These are phyloP conservation scores for Pseudotsuga menziesii DNA, from an alignment of 75 land plant species.

Conservation along the genomic window DNA sequence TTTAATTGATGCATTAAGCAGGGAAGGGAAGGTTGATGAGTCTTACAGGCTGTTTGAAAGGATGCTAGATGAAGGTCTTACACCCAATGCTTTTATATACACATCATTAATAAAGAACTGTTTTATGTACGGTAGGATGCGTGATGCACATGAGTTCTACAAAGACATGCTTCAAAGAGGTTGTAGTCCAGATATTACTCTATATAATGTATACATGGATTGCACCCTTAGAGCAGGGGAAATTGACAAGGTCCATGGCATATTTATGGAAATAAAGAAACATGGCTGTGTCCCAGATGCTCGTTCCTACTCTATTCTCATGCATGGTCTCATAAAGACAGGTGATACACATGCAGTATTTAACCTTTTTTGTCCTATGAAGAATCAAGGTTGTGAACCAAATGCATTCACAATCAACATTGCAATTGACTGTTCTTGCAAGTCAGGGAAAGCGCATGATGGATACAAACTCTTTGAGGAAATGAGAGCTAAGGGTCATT, in stretches of 20 bases:
- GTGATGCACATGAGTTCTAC: conserved; percentile 13
- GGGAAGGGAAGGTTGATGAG: conserved; percentile 13
- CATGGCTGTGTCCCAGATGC: conserved; percentile 22
- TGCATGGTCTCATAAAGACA: conserved; percentile 6
- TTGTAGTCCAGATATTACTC: conserved; percentile 18
- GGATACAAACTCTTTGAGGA: conserved; percentile 28
- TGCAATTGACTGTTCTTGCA: conserved; percentile 11
- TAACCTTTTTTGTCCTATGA: conserved; percentile 13
- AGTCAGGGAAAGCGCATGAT: conserved; percentile 13
- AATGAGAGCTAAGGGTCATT: conserved; percentile 13
- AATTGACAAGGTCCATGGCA: conserved; percentile 9
- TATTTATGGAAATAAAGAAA: conserved; percentile 20
- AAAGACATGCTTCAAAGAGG: conserved; percentile 22
- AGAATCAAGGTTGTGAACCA: conserved; percentile 12
- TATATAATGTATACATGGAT: conserved; percentile 21
- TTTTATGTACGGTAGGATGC: conserved; percentile 18
- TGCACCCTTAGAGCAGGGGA: conserved; percentile 11
- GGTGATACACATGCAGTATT: conserved; percentile 10
- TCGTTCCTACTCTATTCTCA: conserved; percentile 28
- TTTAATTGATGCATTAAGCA: conserved; percentile 12
- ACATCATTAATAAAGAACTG: conserved; percentile 15
- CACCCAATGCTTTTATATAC: conserved; percentile 16
- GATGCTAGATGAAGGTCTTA: conserved; percentile 13
- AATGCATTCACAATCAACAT: conserved; percentile 10
- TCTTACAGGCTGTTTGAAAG: conserved; percentile 5